phyloP scores from a whole-genome alignment of 148 eudicot species.

The Talinum fruticosum region DNA sequence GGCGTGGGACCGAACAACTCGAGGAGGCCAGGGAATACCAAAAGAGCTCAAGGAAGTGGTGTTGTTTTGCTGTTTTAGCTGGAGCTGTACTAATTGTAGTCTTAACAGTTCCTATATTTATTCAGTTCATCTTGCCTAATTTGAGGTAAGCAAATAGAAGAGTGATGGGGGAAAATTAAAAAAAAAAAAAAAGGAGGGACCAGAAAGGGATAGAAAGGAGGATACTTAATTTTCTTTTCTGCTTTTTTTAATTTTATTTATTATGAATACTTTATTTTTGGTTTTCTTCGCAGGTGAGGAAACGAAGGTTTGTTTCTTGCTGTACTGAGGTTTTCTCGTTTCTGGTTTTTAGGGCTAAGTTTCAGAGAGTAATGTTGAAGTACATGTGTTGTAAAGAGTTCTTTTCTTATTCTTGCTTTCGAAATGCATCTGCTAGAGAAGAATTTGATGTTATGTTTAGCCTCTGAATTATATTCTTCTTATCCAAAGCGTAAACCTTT shows the following conservation, averaged over 20 bases:
- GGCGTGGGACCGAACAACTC: slow-evolving; percentile 41
- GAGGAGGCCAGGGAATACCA: slow-evolving; percentile 50
- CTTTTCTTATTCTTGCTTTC: background rate
- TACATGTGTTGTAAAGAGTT: background rate
- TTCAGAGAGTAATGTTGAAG: background rate
- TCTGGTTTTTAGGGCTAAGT: background rate
- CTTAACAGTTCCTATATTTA: slow-evolving; percentile 39
- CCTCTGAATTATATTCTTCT: no score
- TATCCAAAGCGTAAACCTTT: no score
- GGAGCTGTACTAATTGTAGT: slow-evolving; percentile 26
- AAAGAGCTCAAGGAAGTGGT: slow-evolving; percentile 58
- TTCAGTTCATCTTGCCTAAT: slow-evolving; percentile 29
- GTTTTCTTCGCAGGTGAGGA: background rate
- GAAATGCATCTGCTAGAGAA: background rate
- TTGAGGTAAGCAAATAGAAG: background rate
- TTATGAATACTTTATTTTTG: background rate
- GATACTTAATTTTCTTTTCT: background rate
- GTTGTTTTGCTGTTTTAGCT: slow-evolving; percentile 44
- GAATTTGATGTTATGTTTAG: background rate
- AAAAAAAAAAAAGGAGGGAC: background rate
- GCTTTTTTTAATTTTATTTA: background rate
- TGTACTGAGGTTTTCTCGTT: background rate
- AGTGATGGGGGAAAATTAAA: background rate
- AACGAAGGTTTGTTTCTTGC: background rate
- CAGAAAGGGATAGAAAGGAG: background rate